These are phyloP conservation scores for Phascolomyces articulosus DNA, from an alignment of 371 early-diverging fungal genomes.

Conservation along the genomic window DNA sequence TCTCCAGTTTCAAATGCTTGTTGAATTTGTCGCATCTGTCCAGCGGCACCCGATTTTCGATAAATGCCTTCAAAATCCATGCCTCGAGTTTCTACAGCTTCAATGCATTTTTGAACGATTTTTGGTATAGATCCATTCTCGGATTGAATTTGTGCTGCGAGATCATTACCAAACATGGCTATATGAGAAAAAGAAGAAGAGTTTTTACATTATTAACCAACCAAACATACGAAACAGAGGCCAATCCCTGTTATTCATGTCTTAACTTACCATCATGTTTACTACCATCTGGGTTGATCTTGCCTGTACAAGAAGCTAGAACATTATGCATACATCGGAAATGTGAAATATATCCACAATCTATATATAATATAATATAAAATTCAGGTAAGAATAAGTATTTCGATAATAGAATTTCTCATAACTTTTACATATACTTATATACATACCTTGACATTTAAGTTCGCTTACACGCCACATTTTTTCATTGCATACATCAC, in stretches of 20 bases:
- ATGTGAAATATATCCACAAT: conserved; percentile 42
- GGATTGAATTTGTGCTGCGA: conserved; percentile 24
- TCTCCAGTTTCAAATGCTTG: conserved; percentile 49
- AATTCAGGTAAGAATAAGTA: too few species aligned
- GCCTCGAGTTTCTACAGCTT: conserved; percentile 78
- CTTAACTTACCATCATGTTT: not conserved
- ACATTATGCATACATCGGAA: conserved; percentile 41
- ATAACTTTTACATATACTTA: not conserved
- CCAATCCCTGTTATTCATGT: not conserved
- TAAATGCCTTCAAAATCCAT: conserved; percentile 91
- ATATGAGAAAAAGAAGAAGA: not conserved
- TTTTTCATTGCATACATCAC: conserved; percentile 86
- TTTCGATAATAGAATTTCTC: too few species aligned
- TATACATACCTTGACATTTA: conserved; percentile 67
- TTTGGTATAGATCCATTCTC: conserved; percentile 61
- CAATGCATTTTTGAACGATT: conserved; percentile 79
- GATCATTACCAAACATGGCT: conserved; percentile 39
- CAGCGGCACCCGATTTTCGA: conserved; percentile 88
- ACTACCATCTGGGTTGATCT: conserved; percentile 18
- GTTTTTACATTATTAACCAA: not conserved
- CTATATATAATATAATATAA: conserved; percentile 12
- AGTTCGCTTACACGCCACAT: conserved; percentile 84
- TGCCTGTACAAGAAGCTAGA: conserved; percentile 27
- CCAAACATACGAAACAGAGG: too few species aligned
- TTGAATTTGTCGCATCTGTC: conserved; percentile 74